Evolutionary conservation across 2,329 filamentous ascomycete genomes (phyloP).

Genomic region (Pyrenophora teres): DNA sequence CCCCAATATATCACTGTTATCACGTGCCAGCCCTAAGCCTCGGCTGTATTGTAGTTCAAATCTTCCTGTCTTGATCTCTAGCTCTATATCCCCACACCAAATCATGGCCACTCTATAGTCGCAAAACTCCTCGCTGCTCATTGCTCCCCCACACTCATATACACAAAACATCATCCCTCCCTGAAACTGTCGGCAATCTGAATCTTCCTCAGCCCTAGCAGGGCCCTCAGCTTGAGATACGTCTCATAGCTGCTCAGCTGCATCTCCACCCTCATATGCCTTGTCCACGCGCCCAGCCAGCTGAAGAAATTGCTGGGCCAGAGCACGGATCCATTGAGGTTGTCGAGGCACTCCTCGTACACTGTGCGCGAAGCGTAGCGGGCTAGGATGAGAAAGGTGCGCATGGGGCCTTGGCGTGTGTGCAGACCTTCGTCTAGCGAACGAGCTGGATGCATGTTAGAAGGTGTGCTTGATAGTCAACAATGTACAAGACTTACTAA

Average conservation of each 20-base stretch:
- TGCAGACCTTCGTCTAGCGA: slow-evolving; percentile 90
- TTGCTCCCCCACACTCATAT: background rate
- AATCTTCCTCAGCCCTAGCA: slow-evolving; percentile 52
- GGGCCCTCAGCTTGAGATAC: slow-evolving; percentile 57
- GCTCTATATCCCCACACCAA: background rate
- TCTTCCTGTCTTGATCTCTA: background rate
- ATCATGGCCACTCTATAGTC: background rate
- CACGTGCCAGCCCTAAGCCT: no score
- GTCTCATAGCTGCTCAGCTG: slow-evolving; percentile 64
- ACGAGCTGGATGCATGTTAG: slow-evolving; percentile 59
- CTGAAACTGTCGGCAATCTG: slow-evolving; percentile 23
- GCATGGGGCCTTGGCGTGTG: slow-evolving; percentile 66
- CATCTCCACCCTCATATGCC: slow-evolving; percentile 61
- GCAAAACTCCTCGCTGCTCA: slow-evolving; percentile 2
- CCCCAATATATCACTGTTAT: no score
- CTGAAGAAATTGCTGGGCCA: slow-evolving; percentile 58
- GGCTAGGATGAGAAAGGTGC: slow-evolving; percentile 68
- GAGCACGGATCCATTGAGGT: slow-evolving; percentile 54
- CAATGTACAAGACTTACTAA: slow-evolving; percentile 62
- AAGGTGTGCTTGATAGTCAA: background rate
- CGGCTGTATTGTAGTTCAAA: background rate
- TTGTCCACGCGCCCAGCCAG: slow-evolving; percentile 58
- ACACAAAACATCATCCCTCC: slow-evolving; percentile 7
- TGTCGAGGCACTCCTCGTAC: slow-evolving; percentile 64
- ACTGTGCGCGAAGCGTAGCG: slow-evolving; percentile 66